Evolutionary conservation across 352 stramenopile genomes (phyloP).

Genomic region (Blastocystis sp.): DNA sequence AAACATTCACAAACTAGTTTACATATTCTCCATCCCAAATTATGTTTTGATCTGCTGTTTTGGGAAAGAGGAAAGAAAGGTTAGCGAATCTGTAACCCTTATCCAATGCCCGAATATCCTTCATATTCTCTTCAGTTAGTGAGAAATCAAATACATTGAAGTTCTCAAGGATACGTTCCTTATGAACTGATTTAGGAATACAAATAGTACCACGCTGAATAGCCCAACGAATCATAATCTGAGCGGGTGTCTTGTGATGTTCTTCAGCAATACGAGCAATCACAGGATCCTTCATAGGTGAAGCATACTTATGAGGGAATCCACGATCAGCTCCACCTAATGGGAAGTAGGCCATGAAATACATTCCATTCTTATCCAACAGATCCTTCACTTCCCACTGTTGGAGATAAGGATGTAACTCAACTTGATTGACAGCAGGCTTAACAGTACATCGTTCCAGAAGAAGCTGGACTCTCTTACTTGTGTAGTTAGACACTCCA

Average conservation of each 20-base stretch:
- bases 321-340: constrained; percentile 68
- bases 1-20: too few relatives aligned
- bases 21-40: constrained; percentile 56
- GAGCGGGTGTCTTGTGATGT: constrained; percentile 67
- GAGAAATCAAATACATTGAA: constrained; percentile 69
- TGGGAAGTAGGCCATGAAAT: constrained; percentile 70
- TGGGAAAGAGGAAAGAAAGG: constrained; percentile 33
- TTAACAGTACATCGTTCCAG: constrained; percentile 67
- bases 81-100: constrained; percentile 69
- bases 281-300: constrained; percentile 64
- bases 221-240: constrained; percentile 73
- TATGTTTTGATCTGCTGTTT: not conserved
- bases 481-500: constrained; percentile 73
- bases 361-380: constrained; percentile 68
- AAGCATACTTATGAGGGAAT: not conserved
- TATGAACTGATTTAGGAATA: constrained; percentile 70
- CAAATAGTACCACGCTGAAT: constrained; percentile 68
- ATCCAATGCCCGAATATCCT: constrained; percentile 70
- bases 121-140: constrained; percentile 71
- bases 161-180: constrained; percentile 71
- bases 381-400: constrained; percentile 69
- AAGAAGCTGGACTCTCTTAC: constrained; percentile 67
- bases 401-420: constrained; percentile 72
- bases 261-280: constrained; percentile 67
- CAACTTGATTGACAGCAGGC: constrained; percentile 73